A percentile compares a stretch with the other conserved stretches of the same genome.
phyloP scores from a whole-genome alignment of 768 basidiomycete species.

The Pleurotus tuoliensis region DNA sequence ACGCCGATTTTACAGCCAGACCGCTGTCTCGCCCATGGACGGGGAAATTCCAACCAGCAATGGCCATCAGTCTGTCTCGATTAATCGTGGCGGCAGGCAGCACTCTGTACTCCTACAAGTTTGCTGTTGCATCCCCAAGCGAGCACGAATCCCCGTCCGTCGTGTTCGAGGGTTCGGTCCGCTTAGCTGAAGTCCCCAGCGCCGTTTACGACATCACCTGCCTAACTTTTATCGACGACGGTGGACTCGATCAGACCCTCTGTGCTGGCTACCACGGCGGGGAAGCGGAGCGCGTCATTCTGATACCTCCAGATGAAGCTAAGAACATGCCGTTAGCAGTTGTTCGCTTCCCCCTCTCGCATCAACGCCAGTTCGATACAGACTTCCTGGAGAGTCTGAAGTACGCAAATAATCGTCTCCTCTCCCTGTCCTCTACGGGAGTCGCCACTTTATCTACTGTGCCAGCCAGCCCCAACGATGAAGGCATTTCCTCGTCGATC shows the following conservation, averaged over 20 bases:
- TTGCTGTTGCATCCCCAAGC: conserved; percentile 25
- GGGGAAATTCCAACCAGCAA: conserved; percentile 48
- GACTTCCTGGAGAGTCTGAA: conserved; percentile 58
- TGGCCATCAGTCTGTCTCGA: conserved; percentile 52
- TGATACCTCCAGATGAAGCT: conserved; percentile 14
- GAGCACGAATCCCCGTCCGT: conserved; percentile 38
- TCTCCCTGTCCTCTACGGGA: conserved; percentile 59
- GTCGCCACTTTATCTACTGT: conserved; percentile 36
- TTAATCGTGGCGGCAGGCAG: conserved; percentile 61
- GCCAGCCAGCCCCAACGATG: background rate
- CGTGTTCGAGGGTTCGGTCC: conserved; percentile 40
- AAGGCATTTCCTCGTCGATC: conserved; percentile 21
- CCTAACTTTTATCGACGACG: conserved; percentile 44
- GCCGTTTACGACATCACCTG: conserved; percentile 50
- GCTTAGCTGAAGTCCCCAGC: conserved; percentile 30
- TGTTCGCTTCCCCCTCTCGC: conserved; percentile 16
- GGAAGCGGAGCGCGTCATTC: conserved; percentile 41
- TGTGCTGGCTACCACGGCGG: conserved; percentile 60
- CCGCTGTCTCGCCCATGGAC: conserved; percentile 61
- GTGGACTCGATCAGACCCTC: conserved; percentile 38
- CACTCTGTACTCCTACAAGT: conserved; percentile 52
- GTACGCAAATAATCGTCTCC: conserved; percentile 35
- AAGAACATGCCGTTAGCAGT: conserved; percentile 4
- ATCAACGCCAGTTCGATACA: conserved; percentile 23
- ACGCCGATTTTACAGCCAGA: conserved; percentile 51